phyloP scores from a whole-genome alignment of 78 protist species.

The slime mould (Dictyostelium discoideum) region dicty_2.7 NC_007088.5:4899501-4900000 shows the following conservation, averaged over 20 bases:
- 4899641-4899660: slow-evolving; percentile 64
- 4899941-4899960: not conserved
- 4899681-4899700: slow-evolving; percentile 68
- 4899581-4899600: slow-evolving; percentile 64
- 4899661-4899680: slow-evolving; percentile 61
- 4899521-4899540: not conserved
- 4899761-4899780: not conserved
- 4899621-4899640: slow-evolving; percentile 35
- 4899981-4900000: slow-evolving; percentile 26
- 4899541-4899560: slow-evolving; percentile 68
- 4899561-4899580: not conserved
- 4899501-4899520: not conserved
- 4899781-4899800: slow-evolving; percentile 22
- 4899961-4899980: not conserved
- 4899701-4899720: slow-evolving; percentile 78
- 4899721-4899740: not conserved
- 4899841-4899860: not conserved
- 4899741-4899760: slow-evolving; percentile 9
- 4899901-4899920: too few species aligned
- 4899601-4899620: slow-evolving; percentile 81
- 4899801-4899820: not conserved
- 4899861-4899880: not conserved
- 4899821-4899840: not conserved
- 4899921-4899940: not conserved
- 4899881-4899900: slow-evolving; percentile 1